Percentiles rank a stretch among this genome's conserved stretches.
Conservation (phyloP, 345 rosid species). For the Iberis pinnata region DNA sequence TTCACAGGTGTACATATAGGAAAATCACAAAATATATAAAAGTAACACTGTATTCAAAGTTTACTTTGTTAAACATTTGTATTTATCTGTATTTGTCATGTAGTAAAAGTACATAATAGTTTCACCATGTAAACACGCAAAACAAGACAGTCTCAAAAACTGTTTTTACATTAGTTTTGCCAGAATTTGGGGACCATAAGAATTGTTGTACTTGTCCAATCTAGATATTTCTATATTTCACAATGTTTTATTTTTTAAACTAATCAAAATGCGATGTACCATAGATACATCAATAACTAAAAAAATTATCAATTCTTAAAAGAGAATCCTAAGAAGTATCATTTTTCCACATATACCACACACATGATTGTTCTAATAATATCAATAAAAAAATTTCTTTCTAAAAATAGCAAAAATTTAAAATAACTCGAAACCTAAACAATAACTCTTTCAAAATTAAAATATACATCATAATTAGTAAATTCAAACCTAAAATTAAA, state of each 20-base stretch:
- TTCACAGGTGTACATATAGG: conserved; percentile 52
- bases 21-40: conserved; percentile 17
- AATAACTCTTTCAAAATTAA: too few species aligned
- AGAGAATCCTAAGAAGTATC: too few species aligned
- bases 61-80: background rate
- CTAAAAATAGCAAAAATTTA: too few species aligned
- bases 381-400: too few species aligned
- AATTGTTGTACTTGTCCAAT: conserved; percentile 22
- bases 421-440: too few species aligned
- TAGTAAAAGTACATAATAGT: conserved; percentile 25
- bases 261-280: conserved; percentile 5
- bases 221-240: background rate
- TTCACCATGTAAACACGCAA: conserved; percentile 25
- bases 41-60: conserved; percentile 21
- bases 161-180: conserved; percentile 4
- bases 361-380: too few species aligned
- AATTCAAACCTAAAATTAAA: too few species aligned
- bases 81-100: conserved; percentile 16
- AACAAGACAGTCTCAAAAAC: conserved; percentile 17
- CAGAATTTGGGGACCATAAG: conserved; percentile 26
- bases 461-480: too few species aligned
- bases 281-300: background rate
- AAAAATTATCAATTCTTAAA: too few species aligned
- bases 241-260: background rate
- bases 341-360: too few species aligned